Base-by-base conservation (phyloP, 2,329 filamentous ascomycete genomes). In the Dactylellina drechsleri region DNA sequence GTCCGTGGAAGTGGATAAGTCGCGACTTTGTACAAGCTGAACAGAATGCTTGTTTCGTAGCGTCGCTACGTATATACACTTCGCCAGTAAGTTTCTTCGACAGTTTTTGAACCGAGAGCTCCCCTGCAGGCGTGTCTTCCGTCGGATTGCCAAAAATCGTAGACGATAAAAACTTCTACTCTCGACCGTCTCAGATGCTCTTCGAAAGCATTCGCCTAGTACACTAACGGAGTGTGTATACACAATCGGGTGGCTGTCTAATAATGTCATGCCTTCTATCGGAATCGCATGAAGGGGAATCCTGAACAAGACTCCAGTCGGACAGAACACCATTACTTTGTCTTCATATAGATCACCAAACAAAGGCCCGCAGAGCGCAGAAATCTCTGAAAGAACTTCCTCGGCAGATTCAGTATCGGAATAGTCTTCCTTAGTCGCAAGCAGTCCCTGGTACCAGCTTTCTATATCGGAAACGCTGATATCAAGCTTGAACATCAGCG, bases 221-320 rank as follows among this genome's bases (percentile, higher is more conserved):
- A 53, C 49, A 16, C 49, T 23, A 13, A 53, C 23, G 5, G 49
- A 53, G 49, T 53, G 49, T 15, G 49, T 23, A 28, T 53, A 53
- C 5, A 53, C 49, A 8, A 53, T 26, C 31, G 49, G 49, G 23
- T 53, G 49, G 12, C 16, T 8, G 5, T 53, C 49, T 23, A 53
- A 23, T 10, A 53, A 28, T 13, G 49, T 53, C 16, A 20, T 20
- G 6, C 49, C 49, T 10, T 53, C 49, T 18, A 53, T 16, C n/a
- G 49, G 49, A 53, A 53, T 53, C 16, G 49, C 49, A 23, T 53
- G 49, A 53, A 53, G 49, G 18, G 49, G 49, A 20, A 53, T 53
- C 49, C 23, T 20, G 49, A 53, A 53, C 13, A 53, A 20, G 4
- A 53, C 49, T 8, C 49, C 49, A 15, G 49, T 53, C 4, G 49